Percentiles rank a stretch among this genome's conserved stretches.
Conservation (phyloP, 306 rosid genomes). For the Vachellia pachyceras region DNA sequence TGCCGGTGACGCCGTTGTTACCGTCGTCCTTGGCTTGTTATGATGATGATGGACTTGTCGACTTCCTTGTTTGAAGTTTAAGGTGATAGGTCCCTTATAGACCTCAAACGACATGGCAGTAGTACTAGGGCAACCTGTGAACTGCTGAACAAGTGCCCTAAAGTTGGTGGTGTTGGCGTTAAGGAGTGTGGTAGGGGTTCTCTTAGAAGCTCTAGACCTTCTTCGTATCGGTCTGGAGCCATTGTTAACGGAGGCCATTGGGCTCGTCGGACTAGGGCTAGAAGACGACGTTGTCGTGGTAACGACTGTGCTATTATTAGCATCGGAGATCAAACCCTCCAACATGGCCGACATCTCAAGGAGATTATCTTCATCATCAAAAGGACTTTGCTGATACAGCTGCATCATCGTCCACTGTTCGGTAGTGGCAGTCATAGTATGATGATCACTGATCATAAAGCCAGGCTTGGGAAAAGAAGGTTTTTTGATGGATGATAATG, state of each 20-base stretch:
- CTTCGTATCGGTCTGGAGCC: slow-evolving; percentile 48
- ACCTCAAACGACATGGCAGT: slow-evolving; percentile 36
- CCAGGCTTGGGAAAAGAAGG: neutral
- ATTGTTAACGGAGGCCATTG: slow-evolving; percentile 4
- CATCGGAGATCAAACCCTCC: slow-evolving; percentile 21
- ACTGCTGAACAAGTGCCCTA: slow-evolving; percentile 69
- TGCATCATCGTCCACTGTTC: slow-evolving; percentile 22
- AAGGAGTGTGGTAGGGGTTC: slow-evolving; percentile 66
- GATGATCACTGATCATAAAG: neutral
- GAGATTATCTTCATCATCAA: neutral
- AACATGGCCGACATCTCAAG: neutral
- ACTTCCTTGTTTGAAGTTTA: slow-evolving; percentile 47
- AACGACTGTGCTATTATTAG: slow-evolving; percentile 4
- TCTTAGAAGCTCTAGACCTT: slow-evolving; percentile 66
- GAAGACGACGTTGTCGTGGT: neutral
- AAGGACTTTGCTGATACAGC: slow-evolving; percentile 21
- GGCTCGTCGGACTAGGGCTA: slow-evolving; percentile 18
- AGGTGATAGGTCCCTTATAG: slow-evolving; percentile 70
- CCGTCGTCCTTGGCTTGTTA: neutral
- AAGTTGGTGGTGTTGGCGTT: slow-evolving; percentile 72
- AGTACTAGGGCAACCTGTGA: slow-evolving; percentile 64
- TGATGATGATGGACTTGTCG: neutral
- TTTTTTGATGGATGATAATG: neutral
- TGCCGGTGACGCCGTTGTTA: neutral
- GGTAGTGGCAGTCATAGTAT: slow-evolving; percentile 25